Evolutionary conservation across 1,284 basidiomycete species (phyloP).

Genomic region (Omphalotus olearius): DNA sequence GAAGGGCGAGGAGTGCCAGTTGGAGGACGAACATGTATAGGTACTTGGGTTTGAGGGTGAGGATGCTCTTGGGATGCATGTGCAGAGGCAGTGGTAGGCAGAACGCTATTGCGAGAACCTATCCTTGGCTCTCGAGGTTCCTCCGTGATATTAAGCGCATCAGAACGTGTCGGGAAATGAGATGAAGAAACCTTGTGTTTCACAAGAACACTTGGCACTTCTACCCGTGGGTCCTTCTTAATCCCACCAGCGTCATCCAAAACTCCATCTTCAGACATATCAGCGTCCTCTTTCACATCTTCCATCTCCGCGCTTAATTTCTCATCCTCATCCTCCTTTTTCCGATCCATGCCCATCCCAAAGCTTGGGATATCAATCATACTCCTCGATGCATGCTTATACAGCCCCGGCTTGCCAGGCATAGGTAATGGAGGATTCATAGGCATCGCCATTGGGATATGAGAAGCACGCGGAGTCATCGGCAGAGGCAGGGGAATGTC

Average conservation of each 20-base stretch:
- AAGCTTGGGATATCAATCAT: conserved; percentile 36
- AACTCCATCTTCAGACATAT: conserved; percentile 3
- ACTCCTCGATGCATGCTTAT: conserved; percentile 57
- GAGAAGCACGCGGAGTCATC: too few relatives aligned
- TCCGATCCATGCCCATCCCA: neutral
- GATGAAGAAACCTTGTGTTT: too few relatives aligned
- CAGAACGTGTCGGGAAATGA: neutral
- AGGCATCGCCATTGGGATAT: neutral
- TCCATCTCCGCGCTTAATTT: neutral
- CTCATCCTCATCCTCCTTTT: neutral
- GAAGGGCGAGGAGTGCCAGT: neutral
- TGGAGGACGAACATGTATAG: conserved; percentile 1
- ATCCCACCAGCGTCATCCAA: conserved; percentile 7
- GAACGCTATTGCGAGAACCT: neutral
- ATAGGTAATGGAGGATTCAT: conserved; percentile 16
- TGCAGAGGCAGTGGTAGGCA: neutral
- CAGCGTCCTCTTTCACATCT: neutral
- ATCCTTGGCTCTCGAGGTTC: conserved; percentile 5
- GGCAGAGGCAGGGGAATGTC: neutral
- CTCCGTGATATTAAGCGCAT: conserved; percentile 14
- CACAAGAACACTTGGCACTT: too few relatives aligned
- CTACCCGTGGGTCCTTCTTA: neutral
- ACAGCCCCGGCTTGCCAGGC: conserved; percentile 42
- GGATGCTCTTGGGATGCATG: conserved; percentile 8
- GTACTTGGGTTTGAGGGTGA: conserved; percentile 2